Evolutionary conservation across 2,329 filamentous ascomycete genomes (phyloP).

Genomic region (Trichoderma afroharzianum): DNA sequence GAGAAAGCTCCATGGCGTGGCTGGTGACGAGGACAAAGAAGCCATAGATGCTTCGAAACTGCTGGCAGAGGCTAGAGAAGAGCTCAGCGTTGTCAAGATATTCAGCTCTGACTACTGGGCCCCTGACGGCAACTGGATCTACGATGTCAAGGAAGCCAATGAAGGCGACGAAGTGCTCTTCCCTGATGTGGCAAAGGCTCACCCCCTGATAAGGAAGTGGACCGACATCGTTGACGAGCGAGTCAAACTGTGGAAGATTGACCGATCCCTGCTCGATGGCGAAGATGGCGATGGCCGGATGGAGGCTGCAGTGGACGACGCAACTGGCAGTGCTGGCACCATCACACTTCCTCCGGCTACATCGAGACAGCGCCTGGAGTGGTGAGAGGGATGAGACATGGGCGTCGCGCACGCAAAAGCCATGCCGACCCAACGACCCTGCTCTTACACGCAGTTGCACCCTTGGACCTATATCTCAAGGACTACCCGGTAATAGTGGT

Average conservation of each 20-base stretch:
- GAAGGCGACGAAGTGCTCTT: conserved; percentile 49
- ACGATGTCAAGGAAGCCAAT: conserved; percentile 42
- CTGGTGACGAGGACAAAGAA: conserved; percentile 21
- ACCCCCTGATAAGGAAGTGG: conserved; percentile 67
- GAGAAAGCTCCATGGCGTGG: conserved; percentile 20
- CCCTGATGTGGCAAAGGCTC: conserved; percentile 59
- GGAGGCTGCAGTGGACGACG: conserved; percentile 3
- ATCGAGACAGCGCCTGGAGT: conserved; percentile 36
- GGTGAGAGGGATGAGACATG: conserved; percentile 28
- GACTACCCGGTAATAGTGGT: background rate
- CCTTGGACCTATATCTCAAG: background rate
- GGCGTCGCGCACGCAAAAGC: background rate
- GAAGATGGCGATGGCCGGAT: conserved; percentile 23
- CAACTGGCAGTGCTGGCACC: background rate
- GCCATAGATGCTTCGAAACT: conserved; percentile 29
- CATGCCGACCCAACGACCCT: background rate
- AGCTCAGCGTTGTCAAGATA: conserved; percentile 59
- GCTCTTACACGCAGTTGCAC: background rate
- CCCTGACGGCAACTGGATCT: conserved; percentile 69
- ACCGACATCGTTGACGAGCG: conserved; percentile 33
- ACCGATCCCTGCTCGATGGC: conserved; percentile 32
- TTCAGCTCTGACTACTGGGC: conserved; percentile 66
- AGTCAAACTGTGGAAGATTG: conserved; percentile 33
- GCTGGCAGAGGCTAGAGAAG: conserved; percentile 49
- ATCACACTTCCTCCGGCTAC: conserved; percentile 17